Evolutionary conservation across 495 filamentous ascomycete genomes (phyloP).

Genomic region (Neurospora sublineolata): DNA sequence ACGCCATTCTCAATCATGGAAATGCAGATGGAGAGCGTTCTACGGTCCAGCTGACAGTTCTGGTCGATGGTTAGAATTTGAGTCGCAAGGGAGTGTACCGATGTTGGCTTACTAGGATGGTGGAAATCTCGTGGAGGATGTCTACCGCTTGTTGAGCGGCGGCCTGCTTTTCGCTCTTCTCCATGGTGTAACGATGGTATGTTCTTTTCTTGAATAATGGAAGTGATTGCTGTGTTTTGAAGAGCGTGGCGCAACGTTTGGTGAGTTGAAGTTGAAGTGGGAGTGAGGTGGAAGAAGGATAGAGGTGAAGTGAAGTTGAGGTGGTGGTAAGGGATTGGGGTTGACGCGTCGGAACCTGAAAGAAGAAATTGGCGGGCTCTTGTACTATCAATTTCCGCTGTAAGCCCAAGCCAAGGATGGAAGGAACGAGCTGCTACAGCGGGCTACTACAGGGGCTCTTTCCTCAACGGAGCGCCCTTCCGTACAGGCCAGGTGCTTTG

Average conservation of each 20-base stretch:
- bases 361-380: not conserved
- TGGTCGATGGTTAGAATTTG: conserved; percentile 20
- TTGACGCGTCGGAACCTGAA: not conserved
- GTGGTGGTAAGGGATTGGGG: not conserved
- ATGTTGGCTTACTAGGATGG: conserved; percentile 52
- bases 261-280: not conserved
- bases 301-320: not conserved
- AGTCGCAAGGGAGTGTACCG: not conserved
- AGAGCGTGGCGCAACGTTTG: not conserved
- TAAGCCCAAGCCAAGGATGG: not conserved
- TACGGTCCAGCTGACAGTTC: conserved; percentile 88
- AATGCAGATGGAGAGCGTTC: conserved; percentile 84
- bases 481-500: not conserved
- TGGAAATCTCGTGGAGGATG: conserved; percentile 88
- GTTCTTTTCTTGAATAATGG: not conserved
- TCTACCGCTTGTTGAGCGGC: conserved; percentile 94
- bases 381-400: not conserved
- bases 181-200: not conserved
- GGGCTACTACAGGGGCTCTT: not conserved
- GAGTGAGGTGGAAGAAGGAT: not conserved
- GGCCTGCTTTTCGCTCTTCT: conserved; percentile 57
- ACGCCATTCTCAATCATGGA: conserved; percentile 96
- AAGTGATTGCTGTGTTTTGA: not conserved
- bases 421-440: not conserved
- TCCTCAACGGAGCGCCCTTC: not conserved